Percentiles rank a stretch among this genome's conserved stretches.
Evolutionary conservation across 106 monocot genomes (phyloP).

Genomic region (Dendrobium catenatum): DNA sequence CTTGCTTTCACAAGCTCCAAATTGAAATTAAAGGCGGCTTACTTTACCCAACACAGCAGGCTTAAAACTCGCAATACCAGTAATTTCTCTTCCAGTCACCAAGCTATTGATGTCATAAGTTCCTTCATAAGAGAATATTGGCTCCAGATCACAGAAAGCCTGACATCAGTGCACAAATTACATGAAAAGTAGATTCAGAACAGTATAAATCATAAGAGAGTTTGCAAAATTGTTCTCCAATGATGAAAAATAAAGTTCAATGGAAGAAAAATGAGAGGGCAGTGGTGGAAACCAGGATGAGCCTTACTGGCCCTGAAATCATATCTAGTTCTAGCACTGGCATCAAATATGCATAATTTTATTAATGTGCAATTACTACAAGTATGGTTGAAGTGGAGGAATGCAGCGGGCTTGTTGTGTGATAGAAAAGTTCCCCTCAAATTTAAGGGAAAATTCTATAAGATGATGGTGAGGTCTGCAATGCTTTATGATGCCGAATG

Average conservation of each 20-base stretch:
- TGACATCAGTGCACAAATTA: slow-evolving; percentile 11
- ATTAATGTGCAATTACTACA: no score
- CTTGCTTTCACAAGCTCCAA: not conserved
- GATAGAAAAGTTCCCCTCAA: no score
- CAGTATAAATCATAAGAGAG: not conserved
- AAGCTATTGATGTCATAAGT: slow-evolving; percentile 58
- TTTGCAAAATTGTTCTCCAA: not conserved
- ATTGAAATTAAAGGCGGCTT: slow-evolving; percentile 43
- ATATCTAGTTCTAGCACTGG: no score
- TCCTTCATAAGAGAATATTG: slow-evolving; percentile 55
- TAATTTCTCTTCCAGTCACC: slow-evolving; percentile 60
- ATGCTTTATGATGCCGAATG: no score
- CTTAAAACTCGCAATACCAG: slow-evolving; percentile 53
- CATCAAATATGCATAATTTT: no score
- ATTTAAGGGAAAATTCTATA: no score
- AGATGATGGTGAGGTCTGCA: no score
- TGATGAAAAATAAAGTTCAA: not conserved
- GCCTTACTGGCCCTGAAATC: no score
- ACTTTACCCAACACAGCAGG: slow-evolving; percentile 30
- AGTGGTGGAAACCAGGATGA: not conserved
- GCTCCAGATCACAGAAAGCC: slow-evolving; percentile 63
- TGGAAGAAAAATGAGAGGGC: not conserved
- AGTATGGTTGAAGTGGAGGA: no score
- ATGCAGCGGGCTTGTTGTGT: no score
- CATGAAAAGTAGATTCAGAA: not conserved